A percentile compares a stretch with the other conserved stretches of the same genome.
Conservation (phyloP, 2,329 filamentous ascomycete species). For the Alternaria gansuensis region DNA sequence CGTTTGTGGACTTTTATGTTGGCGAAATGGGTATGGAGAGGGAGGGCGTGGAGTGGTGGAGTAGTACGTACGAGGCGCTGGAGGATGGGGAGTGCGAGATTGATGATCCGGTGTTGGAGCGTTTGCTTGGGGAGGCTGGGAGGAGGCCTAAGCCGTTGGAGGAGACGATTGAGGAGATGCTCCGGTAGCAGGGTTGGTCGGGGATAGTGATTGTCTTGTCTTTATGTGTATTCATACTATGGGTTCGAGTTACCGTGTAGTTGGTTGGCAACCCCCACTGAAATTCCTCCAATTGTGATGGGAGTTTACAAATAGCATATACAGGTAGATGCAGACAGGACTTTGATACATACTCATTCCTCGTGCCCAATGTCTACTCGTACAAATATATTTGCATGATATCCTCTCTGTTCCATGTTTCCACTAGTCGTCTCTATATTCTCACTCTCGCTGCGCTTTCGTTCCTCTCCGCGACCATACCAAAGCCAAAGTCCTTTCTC, state of each 20-base stretch:
- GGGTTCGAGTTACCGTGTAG: not conserved
- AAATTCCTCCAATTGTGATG: not conserved
- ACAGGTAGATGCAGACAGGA: not conserved
- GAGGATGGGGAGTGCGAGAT: slow-evolving; percentile 56
- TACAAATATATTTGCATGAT: slow-evolving; percentile 2
- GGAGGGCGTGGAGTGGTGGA: slow-evolving; percentile 58
- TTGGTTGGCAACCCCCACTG: not conserved
- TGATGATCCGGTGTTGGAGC: slow-evolving; percentile 54
- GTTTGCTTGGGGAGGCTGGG: slow-evolving; percentile 48
- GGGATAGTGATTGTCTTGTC: not conserved
- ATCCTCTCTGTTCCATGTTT: not conserved
- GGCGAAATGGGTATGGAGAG: slow-evolving; percentile 49
- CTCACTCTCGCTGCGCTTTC: slow-evolving; percentile 49
- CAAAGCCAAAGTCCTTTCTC: slow-evolving; percentile 66
- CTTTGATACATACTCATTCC: not conserved
- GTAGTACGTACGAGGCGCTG: slow-evolving; percentile 56
- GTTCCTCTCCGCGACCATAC: slow-evolving; percentile 38
- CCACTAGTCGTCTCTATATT: slow-evolving; percentile 14
- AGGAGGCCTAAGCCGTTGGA: slow-evolving; percentile 51
- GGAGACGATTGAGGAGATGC: slow-evolving; percentile 55
- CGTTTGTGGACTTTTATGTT: slow-evolving; percentile 56
- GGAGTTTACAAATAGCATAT: not conserved
- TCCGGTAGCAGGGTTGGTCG: slow-evolving; percentile 24
- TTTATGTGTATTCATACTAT: not conserved
- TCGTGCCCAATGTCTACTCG: slow-evolving; percentile 4